These are phyloP conservation scores for Chaetomium sp. DNA, from an alignment of 2,329 filamentous ascomycete species.

Conservation along the genomic window DNA sequence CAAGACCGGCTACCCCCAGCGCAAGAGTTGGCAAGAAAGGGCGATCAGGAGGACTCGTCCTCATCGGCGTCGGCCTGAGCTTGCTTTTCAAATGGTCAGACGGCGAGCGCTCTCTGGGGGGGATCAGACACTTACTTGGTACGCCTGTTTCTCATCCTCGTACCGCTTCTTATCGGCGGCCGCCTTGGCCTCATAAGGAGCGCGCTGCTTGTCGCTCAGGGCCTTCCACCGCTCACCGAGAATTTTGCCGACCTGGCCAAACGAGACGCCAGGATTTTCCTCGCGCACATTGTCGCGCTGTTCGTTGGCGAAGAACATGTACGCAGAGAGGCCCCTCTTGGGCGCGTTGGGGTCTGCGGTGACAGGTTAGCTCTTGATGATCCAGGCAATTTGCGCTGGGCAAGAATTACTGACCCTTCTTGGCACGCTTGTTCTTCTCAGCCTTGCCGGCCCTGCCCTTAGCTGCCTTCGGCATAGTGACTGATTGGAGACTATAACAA, in stretches of 20 bases:
- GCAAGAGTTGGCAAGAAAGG: constrained; percentile 36
- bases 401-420: constrained; percentile 55
- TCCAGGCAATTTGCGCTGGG: neutral
- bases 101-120: constrained; percentile 1
- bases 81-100: constrained; percentile 25
- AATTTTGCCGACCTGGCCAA: constrained; percentile 97
- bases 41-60: constrained; percentile 53
- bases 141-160: constrained; percentile 94
- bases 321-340: constrained; percentile 98
- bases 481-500: constrained; percentile 35
- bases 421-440: constrained; percentile 58
- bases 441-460: constrained; percentile 58
- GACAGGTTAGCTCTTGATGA: constrained; percentile 15
- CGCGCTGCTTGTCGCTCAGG: constrained; percentile 87
- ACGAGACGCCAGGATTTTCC: constrained; percentile 96
- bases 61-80: constrained; percentile 58
- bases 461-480: constrained; percentile 62
- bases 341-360: constrained; percentile 87
- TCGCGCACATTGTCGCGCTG: constrained; percentile 97
- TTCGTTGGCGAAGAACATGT: constrained; percentile 99
- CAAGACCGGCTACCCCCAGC: constrained; percentile 34
- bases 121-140: constrained; percentile 67
- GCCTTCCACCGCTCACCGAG: constrained; percentile 99
- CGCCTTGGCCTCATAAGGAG: constrained; percentile 95
- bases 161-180: constrained; percentile 98